Evolutionary conservation across 1,284 basidiomycete species (phyloP), one percentile per base, ranked within the genome.

Genomic region (Leccinum cinnamomeum): DNA sequence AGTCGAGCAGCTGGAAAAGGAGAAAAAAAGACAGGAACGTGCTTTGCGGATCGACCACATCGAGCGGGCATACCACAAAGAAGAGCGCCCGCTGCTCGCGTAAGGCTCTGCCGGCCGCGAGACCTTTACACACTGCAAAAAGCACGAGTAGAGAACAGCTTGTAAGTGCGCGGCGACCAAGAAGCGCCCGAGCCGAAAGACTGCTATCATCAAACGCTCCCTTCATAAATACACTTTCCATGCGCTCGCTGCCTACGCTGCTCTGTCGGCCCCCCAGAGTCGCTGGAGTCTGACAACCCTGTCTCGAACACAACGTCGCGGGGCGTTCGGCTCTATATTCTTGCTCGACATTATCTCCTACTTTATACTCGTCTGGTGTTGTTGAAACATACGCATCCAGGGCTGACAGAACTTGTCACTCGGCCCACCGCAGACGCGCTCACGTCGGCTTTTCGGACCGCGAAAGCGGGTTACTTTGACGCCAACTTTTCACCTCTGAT

Each of bases 191-290:
- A 25, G 6, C 25, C 33, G 25, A 25, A 25, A 25, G 46, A 83
- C 85, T 23, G 78, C 84, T 16, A 81, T 91, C 18, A 86, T 90
- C 75, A 92, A 95, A 75, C 89, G 89, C 64, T 88, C 90, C 2
- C 80, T 95, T 16, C 88, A 91, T 74, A 91, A 90, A 75, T 88
- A 94, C 70, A 86, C 87, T 3, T 91, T 95, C 76, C 86, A 95
- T 30, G 92, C 91, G 0, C 81, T 94, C 2, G 82, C 88, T 1
- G 80, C 85, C 0, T 89, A 88, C 68, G 81, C 85, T 44, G 77
- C 82, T 6, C 75, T 92, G 33, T 77, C 84, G 0, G 71, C 76
- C 0, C 76, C 82, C 2, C 87, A 90, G 64, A 75, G 77, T 1
- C 80, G 82, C 16, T 93, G 89, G 88, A 88, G 84, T 53, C 75